Evolutionary conservation across 23 red algal genomes (phyloP).

Genomic region (Gracilaria gracilis): DNA sequence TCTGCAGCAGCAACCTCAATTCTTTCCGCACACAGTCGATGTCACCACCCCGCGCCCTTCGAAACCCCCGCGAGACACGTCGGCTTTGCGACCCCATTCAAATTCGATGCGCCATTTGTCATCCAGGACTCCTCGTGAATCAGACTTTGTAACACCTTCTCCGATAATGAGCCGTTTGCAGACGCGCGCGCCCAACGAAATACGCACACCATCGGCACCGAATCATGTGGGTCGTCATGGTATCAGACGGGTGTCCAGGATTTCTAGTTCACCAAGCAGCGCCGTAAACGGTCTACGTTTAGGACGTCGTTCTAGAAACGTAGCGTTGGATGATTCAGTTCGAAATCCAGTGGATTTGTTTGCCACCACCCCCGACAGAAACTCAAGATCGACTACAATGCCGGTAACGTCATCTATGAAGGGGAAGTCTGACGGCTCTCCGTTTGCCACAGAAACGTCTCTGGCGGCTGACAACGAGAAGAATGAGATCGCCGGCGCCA

Average conservation of each 20-base stretch:
- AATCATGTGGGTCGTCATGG: conserved; percentile 28
- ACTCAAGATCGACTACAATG: conserved; percentile 9
- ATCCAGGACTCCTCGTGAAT: conserved; percentile 2
- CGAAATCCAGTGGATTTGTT: conserved; percentile 62
- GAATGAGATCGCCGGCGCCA: conserved; percentile 47
- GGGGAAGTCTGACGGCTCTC: conserved; percentile 15
- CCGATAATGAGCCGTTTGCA: conserved; percentile 27
- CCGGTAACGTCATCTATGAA: background rate
- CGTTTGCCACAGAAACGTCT: conserved; percentile 2
- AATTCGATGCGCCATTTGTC: conserved; percentile 23
- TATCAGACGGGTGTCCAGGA: conserved; percentile 11
- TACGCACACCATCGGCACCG: conserved; percentile 6
- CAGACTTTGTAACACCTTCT: conserved; percentile 34
- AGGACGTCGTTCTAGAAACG: conserved; percentile 31
- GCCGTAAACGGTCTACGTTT: conserved; percentile 24
- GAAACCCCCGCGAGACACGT: conserved; percentile 21
- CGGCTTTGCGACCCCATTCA: conserved; percentile 16
- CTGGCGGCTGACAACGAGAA: conserved; percentile 8
- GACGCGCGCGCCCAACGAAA: conserved; percentile 28
- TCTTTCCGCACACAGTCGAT: conserved; percentile 24
- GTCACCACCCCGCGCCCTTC: background rate
- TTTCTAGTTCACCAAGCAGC: conserved; percentile 23
- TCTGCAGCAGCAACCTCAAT: conserved; percentile 51
- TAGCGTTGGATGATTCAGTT: conserved; percentile 40
- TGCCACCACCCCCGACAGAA: conserved; percentile 43